Evolutionary conservation across 257 asterid genomes (phyloP).

Genomic region (Gentiana dahurica): DNA sequence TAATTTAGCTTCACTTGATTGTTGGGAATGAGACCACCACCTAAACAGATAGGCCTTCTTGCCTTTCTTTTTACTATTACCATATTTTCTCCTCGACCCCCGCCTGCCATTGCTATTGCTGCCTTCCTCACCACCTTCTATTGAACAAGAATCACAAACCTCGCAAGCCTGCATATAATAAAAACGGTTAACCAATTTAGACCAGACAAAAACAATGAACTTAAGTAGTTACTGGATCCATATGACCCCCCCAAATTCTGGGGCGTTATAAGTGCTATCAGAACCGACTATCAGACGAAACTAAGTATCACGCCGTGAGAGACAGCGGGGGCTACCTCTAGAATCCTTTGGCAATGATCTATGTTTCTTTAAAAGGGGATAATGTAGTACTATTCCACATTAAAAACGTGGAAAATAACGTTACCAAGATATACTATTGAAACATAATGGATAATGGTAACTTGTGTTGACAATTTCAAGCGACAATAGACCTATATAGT

Average conservation of each 20-base stretch:
- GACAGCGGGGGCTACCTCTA: too few relatives aligned
- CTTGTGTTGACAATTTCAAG: background rate
- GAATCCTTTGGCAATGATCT: background rate
- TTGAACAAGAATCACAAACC: slow-evolving; percentile 4
- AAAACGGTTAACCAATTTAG: too few relatives aligned
- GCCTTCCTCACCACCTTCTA: slow-evolving; percentile 8
- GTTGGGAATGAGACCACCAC: slow-evolving; percentile 1
- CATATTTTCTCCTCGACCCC: slow-evolving; percentile 7
- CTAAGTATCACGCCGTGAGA: too few relatives aligned
- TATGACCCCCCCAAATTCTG: background rate
- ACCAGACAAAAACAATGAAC: too few relatives aligned
- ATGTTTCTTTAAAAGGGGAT: slow-evolving; percentile 1
- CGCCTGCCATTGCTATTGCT: slow-evolving; percentile 9
- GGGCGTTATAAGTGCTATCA: background rate
- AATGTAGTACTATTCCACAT: too few relatives aligned
- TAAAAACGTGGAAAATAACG: too few relatives aligned
- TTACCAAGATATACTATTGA: too few relatives aligned
- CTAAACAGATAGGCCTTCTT: slow-evolving; percentile 1
- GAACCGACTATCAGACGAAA: too few relatives aligned
- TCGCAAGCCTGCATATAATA: slow-evolving; percentile 24
- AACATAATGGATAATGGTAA: background rate
- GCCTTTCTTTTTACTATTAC: slow-evolving; percentile 3
- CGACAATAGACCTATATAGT: too few relatives aligned
- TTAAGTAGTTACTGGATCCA: background rate
- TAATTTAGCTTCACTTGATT: slow-evolving; percentile 2